Base-by-base conservation (phyloP, 1,284 basidiomycete species). In the Sporisorium scitamineum region DNA sequence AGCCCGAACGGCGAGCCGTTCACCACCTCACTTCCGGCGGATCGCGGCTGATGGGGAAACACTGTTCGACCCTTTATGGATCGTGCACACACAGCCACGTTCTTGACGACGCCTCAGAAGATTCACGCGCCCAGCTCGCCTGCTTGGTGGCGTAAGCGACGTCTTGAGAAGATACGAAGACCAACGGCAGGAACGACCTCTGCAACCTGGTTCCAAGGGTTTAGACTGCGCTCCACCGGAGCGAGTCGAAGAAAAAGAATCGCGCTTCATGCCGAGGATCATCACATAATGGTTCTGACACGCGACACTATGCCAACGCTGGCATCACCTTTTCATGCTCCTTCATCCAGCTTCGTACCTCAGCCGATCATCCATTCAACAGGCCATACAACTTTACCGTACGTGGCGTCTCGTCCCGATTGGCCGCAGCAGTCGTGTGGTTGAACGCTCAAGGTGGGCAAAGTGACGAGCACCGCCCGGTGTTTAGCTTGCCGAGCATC, bases 401-500 rank as follows among this genome's bases (percentile, higher is more conserved):
- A n/a, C n/a, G n/a, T n/a, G n/a, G n/a, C n/a, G n/a, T n/a, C n/a
- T n/a, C n/a, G n/a, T n/a, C n/a, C n/a, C n/a, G n/a, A n/a, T n/a
- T n/a, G n/a, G n/a, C n/a, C n/a, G n/a, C n/a, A n/a, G n/a, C n/a
- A n/a, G n/a, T n/a, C n/a, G n/a, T n/a, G n/a, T n/a, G n/a, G n/a
- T 37, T 13, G 34, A 39, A 4, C 42, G 41, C 41, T 13, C 16
- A n/a, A 18, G 47, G 11, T 34, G 32, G 32, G 3, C 3, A 34
- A 13, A 6, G 11, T 8, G 11, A 34, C 11, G 16, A 39, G 37
- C 37, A 39, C 37, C 37, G 37, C 16, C 50, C 50, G 50, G 50
- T 31, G 50, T 34, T 22, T 32, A 20, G n/a, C 31, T 51, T 51
- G 31, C 50, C 50, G 50, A 51, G 50, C 27, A 6, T 8, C n/a